A percentile compares a stretch with the other conserved stretches of the same genome.
These are phyloP conservation scores for Nidula microcarpa DNA, from an alignment of 768 basidiomycete species.

Conservation along the genomic window DNA sequence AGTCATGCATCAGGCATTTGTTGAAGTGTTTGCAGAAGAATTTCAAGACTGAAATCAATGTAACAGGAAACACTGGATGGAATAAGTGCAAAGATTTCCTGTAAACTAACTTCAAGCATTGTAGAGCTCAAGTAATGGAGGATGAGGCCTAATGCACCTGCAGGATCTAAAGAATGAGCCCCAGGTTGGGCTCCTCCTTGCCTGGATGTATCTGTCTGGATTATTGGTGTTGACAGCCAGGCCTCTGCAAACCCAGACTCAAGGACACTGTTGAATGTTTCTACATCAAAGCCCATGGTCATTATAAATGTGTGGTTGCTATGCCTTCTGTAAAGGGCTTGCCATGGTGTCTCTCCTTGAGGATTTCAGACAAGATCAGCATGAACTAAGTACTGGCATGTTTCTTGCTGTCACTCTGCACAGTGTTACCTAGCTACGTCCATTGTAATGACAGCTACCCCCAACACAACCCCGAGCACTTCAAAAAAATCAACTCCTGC, in stretches of 20 bases:
- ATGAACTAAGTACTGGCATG: too few species aligned
- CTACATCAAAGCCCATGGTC: not conserved
- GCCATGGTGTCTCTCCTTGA: not conserved
- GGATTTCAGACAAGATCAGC: not conserved
- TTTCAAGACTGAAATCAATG: not conserved
- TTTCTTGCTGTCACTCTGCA: too few species aligned
- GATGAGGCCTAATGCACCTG: not conserved
- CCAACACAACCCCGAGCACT: too few species aligned
- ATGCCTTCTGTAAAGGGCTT: not conserved
- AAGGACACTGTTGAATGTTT: not conserved
- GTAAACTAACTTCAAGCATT: not conserved
- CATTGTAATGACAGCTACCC: too few species aligned
- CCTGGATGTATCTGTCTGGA: not conserved
- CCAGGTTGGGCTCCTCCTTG: not conserved
- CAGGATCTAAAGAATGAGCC: not conserved
- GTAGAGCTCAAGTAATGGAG: not conserved
- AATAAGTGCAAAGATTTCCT: not conserved
- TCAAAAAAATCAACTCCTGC: too few species aligned
- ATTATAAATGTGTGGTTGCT: not conserved
- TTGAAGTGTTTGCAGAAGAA: slow-evolving; percentile 16
- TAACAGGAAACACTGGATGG: not conserved
- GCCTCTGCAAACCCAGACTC: not conserved
- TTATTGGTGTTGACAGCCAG: not conserved
- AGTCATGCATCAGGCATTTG: slow-evolving; percentile 16
- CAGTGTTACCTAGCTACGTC: too few species aligned